These are phyloP conservation scores for Meripilus lineatus DNA, from an alignment of 1,284 basidiomycete species.

Conservation along the genomic window DNA sequence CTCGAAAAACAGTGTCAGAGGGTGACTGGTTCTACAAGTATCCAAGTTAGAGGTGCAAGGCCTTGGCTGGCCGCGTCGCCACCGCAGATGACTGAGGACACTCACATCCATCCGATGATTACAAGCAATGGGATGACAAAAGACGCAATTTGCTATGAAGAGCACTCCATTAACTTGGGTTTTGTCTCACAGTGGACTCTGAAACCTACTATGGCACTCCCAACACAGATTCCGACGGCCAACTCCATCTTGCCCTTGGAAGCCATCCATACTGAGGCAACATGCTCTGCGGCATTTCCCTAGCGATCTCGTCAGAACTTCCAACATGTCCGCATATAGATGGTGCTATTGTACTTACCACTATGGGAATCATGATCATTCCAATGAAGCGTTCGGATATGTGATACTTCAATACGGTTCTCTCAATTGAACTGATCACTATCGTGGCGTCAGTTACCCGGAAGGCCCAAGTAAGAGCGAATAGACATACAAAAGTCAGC, in stretches of 20 bases:
- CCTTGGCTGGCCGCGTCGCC: too few species aligned
- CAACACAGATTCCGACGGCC: slow-evolving; percentile 86
- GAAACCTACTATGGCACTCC: slow-evolving; percentile 75
- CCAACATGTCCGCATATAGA: background rate
- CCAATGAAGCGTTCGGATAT: slow-evolving; percentile 85
- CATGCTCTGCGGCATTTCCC: slow-evolving; percentile 78
- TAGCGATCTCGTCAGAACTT: slow-evolving; percentile 19
- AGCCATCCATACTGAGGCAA: slow-evolving; percentile 89
- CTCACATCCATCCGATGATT: slow-evolving; percentile 77
- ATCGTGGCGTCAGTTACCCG: background rate
- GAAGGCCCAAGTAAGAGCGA: background rate
- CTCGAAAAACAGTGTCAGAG: slow-evolving; percentile 81
- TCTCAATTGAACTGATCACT: slow-evolving; percentile 73
- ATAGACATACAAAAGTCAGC: slow-evolving; percentile 66
- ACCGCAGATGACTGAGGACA: slow-evolving; percentile 8
- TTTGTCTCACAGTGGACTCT: too few species aligned
- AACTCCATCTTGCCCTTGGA: slow-evolving; percentile 85
- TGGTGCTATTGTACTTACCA: slow-evolving; percentile 38
- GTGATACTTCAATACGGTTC: slow-evolving; percentile 73
- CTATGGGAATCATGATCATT: slow-evolving; percentile 68
- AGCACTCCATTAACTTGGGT: too few species aligned
- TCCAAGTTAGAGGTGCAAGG: slow-evolving; percentile 8
- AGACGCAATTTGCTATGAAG: slow-evolving; percentile 77
- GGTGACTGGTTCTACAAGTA: slow-evolving; percentile 55
- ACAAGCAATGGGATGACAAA: slow-evolving; percentile 86